Evolutionary conservation across 805 yeast genomes (phyloP).

Genomic region (Kluyveromyces dobzhanskii): DNA sequence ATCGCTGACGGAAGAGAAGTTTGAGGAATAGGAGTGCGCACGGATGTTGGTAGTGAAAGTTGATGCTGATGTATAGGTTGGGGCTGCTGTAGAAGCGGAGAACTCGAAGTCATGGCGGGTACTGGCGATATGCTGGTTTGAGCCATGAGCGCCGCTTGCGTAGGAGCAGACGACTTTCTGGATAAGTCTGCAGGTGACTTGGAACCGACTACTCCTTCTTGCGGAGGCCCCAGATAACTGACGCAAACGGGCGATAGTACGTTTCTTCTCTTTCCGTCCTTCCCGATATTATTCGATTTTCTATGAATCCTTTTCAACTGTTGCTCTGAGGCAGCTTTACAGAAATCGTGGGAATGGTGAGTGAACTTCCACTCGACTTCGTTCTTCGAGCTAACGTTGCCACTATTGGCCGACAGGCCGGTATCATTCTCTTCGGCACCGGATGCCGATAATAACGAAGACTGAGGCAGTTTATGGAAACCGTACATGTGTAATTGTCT

Average conservation of each 20-base stretch:
- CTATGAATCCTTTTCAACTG: constrained; percentile 24
- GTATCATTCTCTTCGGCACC: not conserved
- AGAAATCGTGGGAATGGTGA: constrained; percentile 25
- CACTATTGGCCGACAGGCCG: not conserved
- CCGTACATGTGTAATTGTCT: constrained; percentile 66
- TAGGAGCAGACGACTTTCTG: not conserved
- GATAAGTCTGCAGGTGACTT: not conserved
- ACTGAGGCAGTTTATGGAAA: constrained; percentile 5
- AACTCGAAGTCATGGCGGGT: not conserved
- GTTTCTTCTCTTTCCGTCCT: constrained; percentile 26
- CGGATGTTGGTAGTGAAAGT: not conserved
- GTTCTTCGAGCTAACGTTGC: constrained; percentile 8
- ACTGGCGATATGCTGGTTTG: not conserved
- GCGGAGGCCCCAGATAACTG: constrained; percentile 14
- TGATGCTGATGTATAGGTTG: not conserved
- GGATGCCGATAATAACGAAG: not conserved
- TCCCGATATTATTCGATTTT: constrained; percentile 25
- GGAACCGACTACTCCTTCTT: not conserved
- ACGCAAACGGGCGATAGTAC: constrained; percentile 24
- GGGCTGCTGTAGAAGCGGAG: not conserved
- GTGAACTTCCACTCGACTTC: constrained; percentile 22
- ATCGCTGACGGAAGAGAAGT: no score
- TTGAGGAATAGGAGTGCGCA: not conserved
- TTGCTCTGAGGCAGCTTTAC: constrained; percentile 15
- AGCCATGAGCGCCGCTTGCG: not conserved